A percentile compares a stretch with the other conserved stretches of the same genome.
Conservation (phyloP, 257 asterid species). For the Forsythia viridissima region DNA sequence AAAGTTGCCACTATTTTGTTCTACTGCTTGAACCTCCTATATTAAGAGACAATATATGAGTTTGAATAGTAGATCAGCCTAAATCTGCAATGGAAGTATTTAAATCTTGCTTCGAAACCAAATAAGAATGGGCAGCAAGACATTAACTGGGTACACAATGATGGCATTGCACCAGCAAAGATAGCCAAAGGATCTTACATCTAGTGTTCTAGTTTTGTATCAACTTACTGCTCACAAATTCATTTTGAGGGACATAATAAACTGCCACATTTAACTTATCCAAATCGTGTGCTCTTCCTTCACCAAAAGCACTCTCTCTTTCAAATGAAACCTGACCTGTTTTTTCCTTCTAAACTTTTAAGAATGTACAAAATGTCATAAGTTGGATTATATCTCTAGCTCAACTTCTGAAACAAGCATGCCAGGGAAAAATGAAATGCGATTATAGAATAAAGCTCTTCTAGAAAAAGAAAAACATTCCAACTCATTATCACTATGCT, state of each 20-base stretch:
- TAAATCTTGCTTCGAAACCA: conserved; percentile 80
- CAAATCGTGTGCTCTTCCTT: conserved; percentile 49
- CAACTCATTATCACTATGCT: conserved; percentile 29
- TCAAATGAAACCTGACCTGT: conserved; percentile 65
- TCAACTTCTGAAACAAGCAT: conserved; percentile 42
- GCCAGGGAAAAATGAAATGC: conserved; percentile 40
- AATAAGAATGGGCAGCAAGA: conserved; percentile 75
- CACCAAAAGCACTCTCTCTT: conserved; percentile 49
- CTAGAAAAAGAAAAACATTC: conserved; percentile 31
- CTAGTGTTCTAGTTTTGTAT: conserved; percentile 89
- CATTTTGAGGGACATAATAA: conserved; percentile 52
- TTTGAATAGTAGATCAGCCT: conserved; percentile 43
- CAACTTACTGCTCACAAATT: conserved; percentile 73
- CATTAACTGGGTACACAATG: conserved; percentile 85
- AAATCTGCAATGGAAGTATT: conserved; percentile 69
- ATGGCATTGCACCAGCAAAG: conserved; percentile 78
- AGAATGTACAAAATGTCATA: conserved; percentile 70
- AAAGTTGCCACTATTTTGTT: conserved; percentile 39
- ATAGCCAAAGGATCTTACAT: conserved; percentile 70
- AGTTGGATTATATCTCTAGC: conserved; percentile 52
- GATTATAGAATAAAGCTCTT: conserved; percentile 32
- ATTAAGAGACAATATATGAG: conserved; percentile 36
- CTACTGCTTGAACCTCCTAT: conserved; percentile 43
- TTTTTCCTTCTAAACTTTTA: conserved; percentile 69
- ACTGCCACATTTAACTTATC: conserved; percentile 39